A percentile compares a stretch with the other conserved stretches of the same genome.
Evolutionary conservation across 352 stramenopile species (phyloP).

Genomic region (Globisporangium barbulae): DNA sequence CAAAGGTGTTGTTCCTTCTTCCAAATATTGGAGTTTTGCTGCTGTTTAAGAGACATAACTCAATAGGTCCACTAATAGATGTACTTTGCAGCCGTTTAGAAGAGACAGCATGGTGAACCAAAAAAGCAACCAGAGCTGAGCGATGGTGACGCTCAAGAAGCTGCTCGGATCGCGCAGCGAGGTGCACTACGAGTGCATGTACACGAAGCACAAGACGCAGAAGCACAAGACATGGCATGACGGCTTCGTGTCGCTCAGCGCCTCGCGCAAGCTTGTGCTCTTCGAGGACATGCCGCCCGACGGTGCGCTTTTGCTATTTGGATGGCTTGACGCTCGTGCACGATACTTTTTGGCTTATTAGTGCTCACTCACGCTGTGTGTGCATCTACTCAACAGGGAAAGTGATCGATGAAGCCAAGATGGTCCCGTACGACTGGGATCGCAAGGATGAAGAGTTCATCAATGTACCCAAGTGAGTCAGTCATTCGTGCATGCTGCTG

Average conservation of each 20-base stretch:
- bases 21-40: too few relatives aligned
- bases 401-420: slow-evolving; percentile 55
- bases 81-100: too few relatives aligned
- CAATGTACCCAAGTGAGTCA: slow-evolving; percentile 48
- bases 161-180: slow-evolving; percentile 46
- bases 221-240: slow-evolving; percentile 83
- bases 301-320: slow-evolving; percentile 22
- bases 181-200: slow-evolving; percentile 74
- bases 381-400: slow-evolving; percentile 24
- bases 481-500: background rate
- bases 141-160: slow-evolving; percentile 57
- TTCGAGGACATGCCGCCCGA: slow-evolving; percentile 45
- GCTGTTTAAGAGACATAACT: too few relatives aligned
- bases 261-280: slow-evolving; percentile 54
- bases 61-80: too few relatives aligned
- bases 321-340: background rate
- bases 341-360: background rate
- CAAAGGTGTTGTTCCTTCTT: too few relatives aligned
- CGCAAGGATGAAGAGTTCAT: slow-evolving; percentile 62
- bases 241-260: slow-evolving; percentile 56
- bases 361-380: background rate
- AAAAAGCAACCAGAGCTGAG: background rate
- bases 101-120: too few relatives aligned
- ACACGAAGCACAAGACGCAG: slow-evolving; percentile 87
- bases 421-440: slow-evolving; percentile 51